Conservation (phyloP, 805 yeast genomes). For the Myxozyma nipponensis region DNA sequence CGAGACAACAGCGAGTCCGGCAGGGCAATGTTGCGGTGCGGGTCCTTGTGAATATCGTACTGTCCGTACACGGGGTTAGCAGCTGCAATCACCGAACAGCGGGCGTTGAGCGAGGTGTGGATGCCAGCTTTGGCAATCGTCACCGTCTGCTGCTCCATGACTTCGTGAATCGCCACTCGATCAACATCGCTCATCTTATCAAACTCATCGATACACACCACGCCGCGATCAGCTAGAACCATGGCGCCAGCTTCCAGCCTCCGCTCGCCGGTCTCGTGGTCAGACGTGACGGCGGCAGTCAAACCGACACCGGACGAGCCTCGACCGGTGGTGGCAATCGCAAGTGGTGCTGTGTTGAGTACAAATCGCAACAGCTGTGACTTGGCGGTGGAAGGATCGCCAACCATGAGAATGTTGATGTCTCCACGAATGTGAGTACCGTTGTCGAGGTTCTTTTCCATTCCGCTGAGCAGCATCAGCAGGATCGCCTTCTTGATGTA, state of each 20-base stretch:
- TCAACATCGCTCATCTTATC: slow-evolving; percentile 97
- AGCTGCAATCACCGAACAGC: slow-evolving; percentile 96
- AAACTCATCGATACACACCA: slow-evolving; percentile 97
- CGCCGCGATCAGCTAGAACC: slow-evolving; percentile 96
- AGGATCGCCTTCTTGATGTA: slow-evolving; percentile 87
- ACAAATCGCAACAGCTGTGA: slow-evolving; percentile 94
- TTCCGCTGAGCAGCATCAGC: slow-evolving; percentile 88
- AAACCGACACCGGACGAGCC: slow-evolving; percentile 99
- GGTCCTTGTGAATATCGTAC: slow-evolving; percentile 91
- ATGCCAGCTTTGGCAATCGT: slow-evolving; percentile 98
- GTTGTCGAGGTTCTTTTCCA: slow-evolving; percentile 86
- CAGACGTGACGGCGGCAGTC: slow-evolving; percentile 96
- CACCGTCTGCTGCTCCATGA: slow-evolving; percentile 98
- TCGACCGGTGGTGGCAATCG: slow-evolving; percentile 97
- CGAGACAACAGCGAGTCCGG: slow-evolving; percentile 96
- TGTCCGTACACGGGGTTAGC: slow-evolving; percentile 98
- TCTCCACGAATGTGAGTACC: slow-evolving; percentile 98
- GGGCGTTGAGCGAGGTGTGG: slow-evolving; percentile 91
- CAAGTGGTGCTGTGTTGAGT: slow-evolving; percentile 88
- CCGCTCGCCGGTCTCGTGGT: slow-evolving; percentile 95
- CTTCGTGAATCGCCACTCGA: slow-evolving; percentile 98
- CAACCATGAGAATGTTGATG: slow-evolving; percentile 92
- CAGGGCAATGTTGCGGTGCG: slow-evolving; percentile 91
- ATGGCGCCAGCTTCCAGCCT: slow-evolving; percentile 98
- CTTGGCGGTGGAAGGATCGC: slow-evolving; percentile 98